Conservation (phyloP, 352 stramenopile species). For the Globisporangium nodosum region DNA sequence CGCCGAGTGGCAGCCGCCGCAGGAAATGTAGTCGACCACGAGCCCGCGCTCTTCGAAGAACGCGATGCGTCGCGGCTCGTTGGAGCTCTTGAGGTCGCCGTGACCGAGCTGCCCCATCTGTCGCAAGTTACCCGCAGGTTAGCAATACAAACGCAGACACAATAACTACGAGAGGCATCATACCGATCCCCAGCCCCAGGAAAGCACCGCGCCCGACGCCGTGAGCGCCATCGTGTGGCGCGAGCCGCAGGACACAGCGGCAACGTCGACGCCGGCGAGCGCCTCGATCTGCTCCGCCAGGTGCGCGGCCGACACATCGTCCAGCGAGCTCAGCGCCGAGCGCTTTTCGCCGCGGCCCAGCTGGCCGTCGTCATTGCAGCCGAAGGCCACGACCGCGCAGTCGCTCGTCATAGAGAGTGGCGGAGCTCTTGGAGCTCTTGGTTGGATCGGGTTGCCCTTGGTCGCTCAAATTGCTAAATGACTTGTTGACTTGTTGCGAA, state of each 20-base stretch:
- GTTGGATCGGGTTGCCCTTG: background rate
- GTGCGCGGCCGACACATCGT: slow-evolving; percentile 74
- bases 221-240: slow-evolving; percentile 80
- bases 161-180: slow-evolving; percentile 2
- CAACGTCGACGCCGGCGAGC: slow-evolving; percentile 43
- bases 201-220: slow-evolving; percentile 49
- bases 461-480: too few species aligned
- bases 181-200: slow-evolving; percentile 78
- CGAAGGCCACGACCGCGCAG: slow-evolving; percentile 61
- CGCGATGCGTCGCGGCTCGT: slow-evolving; percentile 42
- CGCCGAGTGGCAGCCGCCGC: slow-evolving; percentile 74
- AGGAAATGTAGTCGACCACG: slow-evolving; percentile 71
- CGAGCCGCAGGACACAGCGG: slow-evolving; percentile 73
- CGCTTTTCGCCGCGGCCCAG: slow-evolving; percentile 65
- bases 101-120: slow-evolving; percentile 81
- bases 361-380: slow-evolving; percentile 83
- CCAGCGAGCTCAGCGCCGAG: slow-evolving; percentile 41
- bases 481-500: too few species aligned
- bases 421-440: background rate
- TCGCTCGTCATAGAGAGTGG: slow-evolving; percentile 3
- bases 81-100: slow-evolving; percentile 70
- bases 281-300: slow-evolving; percentile 54
- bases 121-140: slow-evolving; percentile 1
- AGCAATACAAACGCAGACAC: background rate
- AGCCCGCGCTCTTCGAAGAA: slow-evolving; percentile 54